phyloP scores from a whole-genome alignment of 306 rosid species.

The Quercus alba region DNA sequence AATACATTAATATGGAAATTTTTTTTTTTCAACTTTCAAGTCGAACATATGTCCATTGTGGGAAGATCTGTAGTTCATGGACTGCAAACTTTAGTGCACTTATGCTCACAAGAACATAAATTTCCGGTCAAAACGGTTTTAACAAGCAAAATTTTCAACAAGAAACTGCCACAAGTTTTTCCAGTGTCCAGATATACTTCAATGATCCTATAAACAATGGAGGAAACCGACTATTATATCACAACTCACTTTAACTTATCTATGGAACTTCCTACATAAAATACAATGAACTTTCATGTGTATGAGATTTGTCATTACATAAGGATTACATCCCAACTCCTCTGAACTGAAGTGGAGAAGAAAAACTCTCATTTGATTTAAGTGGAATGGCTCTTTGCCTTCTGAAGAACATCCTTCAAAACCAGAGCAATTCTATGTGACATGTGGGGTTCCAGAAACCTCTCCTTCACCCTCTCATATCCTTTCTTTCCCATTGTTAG shows the following conservation, averaged over 20 bases:
- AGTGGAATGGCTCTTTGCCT: constrained; percentile 37
- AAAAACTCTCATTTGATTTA: background rate
- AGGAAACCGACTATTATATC: background rate
- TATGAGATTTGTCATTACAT: background rate
- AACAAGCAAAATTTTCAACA: background rate
- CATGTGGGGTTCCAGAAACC: constrained; percentile 83
- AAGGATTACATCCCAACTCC: background rate
- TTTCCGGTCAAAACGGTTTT: background rate
- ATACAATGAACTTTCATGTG: background rate
- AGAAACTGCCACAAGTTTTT: background rate
- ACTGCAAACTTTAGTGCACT: background rate
- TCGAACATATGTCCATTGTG: background rate
- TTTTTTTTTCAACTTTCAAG: too few species aligned
- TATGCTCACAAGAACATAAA: background rate
- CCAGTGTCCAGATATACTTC: background rate
- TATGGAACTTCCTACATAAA: background rate
- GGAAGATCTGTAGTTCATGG: background rate
- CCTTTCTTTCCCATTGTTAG: constrained; percentile 87
- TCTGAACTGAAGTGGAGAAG: too few species aligned
- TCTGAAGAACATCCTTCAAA: constrained; percentile 64
- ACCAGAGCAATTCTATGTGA: constrained; percentile 74
- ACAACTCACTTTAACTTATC: background rate
- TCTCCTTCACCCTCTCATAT: constrained; percentile 70
- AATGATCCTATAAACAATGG: background rate
- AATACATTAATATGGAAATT: too few species aligned